Conservation (phyloP, 2,329 filamentous ascomycete genomes). For the Xylaria sp. region DNA sequence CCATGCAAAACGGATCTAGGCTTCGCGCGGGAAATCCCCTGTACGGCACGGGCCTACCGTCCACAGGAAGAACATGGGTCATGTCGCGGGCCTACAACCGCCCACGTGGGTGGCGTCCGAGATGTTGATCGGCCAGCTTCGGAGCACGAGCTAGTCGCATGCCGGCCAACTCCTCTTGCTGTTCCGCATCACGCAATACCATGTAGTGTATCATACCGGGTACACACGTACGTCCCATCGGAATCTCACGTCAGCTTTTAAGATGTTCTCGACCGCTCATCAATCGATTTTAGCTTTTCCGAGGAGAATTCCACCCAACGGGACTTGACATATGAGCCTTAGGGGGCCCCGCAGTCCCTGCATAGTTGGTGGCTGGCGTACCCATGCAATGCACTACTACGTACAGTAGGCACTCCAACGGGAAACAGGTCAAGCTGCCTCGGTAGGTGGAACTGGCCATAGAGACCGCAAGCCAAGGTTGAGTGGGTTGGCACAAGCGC, state of each 20-base stretch:
- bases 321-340: neutral
- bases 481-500: neutral
- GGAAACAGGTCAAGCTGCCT: neutral
- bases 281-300: neutral
- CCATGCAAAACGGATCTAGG: too few species aligned
- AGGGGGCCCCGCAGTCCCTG: neutral
- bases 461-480: neutral
- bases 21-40: too few species aligned
- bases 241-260: neutral
- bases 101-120: too few species aligned
- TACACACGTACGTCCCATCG: neutral
- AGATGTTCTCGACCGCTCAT: neutral
- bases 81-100: too few species aligned
- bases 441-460: neutral
- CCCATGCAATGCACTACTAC: neutral
- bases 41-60: too few species aligned
- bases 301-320: neutral
- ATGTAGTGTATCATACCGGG: neutral
- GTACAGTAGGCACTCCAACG: neutral
- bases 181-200: neutral
- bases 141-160: too few species aligned
- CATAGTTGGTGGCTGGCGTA: neutral
- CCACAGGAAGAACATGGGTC: too few species aligned
- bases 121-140: too few species aligned
- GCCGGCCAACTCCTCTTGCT: too few species aligned